Evolutionary conservation across 1,139 yeast genomes (phyloP).

Genomic region (Candida tropicalis): DNA sequence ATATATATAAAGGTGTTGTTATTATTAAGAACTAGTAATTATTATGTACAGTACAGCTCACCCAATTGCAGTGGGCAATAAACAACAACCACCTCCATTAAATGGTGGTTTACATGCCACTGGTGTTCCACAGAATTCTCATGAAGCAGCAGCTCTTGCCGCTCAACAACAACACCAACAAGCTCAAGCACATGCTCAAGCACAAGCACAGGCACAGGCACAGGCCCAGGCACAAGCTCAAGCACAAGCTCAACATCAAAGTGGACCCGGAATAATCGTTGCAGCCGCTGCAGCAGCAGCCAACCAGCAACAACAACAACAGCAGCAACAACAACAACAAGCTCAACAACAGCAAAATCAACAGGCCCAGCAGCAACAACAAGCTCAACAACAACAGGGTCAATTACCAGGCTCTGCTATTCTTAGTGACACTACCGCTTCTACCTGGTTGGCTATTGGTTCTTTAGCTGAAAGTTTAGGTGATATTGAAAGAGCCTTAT

Average conservation of each 20-base stretch:
- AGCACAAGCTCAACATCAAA: conserved; percentile 9
- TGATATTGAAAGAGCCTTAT: conserved; percentile 85
- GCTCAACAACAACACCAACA: conserved; percentile 7
- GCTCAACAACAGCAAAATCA: conserved; percentile 8
- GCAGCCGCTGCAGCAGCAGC: conserved; percentile 17
- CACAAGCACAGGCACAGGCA: conserved; percentile 6
- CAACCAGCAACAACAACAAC: conserved; percentile 13
- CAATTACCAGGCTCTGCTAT: conserved; percentile 9
- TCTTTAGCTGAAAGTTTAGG: conserved; percentile 88
- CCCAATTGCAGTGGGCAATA: conserved; percentile 16
- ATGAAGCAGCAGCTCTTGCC: conserved; percentile 8
- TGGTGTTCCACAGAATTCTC: conserved; percentile 9
- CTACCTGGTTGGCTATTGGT: conserved; percentile 93
- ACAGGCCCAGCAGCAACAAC: conserved; percentile 12
- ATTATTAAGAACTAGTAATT: too few relatives aligned
- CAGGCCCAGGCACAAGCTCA: not conserved
- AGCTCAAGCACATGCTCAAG: conserved; percentile 7
- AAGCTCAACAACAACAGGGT: conserved; percentile 13
- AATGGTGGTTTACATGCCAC: conserved; percentile 17
- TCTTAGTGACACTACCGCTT: conserved; percentile 72
- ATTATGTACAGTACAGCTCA: conserved; percentile 16
- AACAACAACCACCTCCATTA: conserved; percentile 15
- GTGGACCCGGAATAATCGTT: conserved; percentile 16
- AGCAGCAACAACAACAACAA: conserved; percentile 5
- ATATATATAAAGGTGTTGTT: too few relatives aligned